Conservation (phyloP, 495 filamentous ascomycete genomes). For the Daldinia caldariorum region DNA sequence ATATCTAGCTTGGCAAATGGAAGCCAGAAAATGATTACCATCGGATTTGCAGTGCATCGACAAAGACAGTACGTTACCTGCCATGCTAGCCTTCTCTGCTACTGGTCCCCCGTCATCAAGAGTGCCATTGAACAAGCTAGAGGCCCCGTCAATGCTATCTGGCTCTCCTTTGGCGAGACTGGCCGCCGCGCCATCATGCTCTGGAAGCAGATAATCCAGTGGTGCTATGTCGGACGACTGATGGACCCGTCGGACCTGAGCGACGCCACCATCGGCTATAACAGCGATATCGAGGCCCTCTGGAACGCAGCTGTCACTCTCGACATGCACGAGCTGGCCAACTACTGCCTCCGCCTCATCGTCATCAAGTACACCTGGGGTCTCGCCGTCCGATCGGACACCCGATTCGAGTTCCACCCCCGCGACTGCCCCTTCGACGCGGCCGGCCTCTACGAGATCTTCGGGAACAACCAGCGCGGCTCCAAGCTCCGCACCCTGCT, state of each 20-base stretch:
- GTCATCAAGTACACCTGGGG: slow-evolving; percentile 25
- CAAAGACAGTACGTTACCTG: neutral
- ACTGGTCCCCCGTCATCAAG: slow-evolving; percentile 15
- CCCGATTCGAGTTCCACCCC: neutral
- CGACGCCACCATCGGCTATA: neutral
- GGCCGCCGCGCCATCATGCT: neutral
- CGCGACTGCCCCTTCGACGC: slow-evolving; percentile 16
- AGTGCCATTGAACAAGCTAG: neutral
- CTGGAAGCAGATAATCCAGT: slow-evolving; percentile 23
- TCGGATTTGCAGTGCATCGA: neutral
- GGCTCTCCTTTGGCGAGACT: slow-evolving; percentile 6
- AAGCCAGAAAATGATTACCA: neutral
- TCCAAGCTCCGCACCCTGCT: neutral
- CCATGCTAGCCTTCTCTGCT: slow-evolving; percentile 18
- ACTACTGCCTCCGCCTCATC: slow-evolving; percentile 23
- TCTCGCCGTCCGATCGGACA: neutral
- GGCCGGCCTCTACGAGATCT: slow-evolving; percentile 1
- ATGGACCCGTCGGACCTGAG: neutral
- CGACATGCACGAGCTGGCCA: slow-evolving; percentile 20
- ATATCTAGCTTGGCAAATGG: slow-evolving; percentile 9
- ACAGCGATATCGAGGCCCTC: slow-evolving; percentile 1
- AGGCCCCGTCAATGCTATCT: neutral
- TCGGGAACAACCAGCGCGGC: neutral
- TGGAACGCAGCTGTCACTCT: slow-evolving; percentile 11
- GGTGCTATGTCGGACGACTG: slow-evolving; percentile 15